Evolutionary conservation across 2,329 filamentous ascomycete species (phyloP).

Genomic region (Fusarium sterilihyphosum): DNA sequence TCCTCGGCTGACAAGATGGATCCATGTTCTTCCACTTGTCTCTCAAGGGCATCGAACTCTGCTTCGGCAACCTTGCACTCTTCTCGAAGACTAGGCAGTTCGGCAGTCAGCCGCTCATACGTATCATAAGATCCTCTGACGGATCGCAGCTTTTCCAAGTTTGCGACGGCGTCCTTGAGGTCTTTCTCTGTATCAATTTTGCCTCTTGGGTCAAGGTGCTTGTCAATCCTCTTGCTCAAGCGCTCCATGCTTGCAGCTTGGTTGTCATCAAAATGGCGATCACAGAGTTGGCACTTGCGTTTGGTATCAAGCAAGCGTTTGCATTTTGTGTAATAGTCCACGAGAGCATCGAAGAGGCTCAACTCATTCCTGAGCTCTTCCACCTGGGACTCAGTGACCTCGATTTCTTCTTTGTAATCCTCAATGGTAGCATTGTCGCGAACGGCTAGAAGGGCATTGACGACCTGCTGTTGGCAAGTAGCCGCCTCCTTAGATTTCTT

Average conservation of each 20-base stretch:
- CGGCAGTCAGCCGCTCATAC: conserved; percentile 74
- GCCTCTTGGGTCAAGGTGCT: conserved; percentile 68
- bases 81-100: conserved; percentile 75
- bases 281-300: conserved; percentile 81
- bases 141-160: conserved; percentile 68
- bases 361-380: conserved; percentile 72
- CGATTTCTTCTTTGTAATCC: conserved; percentile 63
- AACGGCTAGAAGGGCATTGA: conserved; percentile 58
- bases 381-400: conserved; percentile 64
- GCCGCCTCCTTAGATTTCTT: conserved; percentile 71
- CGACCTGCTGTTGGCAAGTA: conserved; percentile 67
- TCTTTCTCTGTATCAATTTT: conserved; percentile 71
- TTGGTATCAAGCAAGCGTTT: conserved; percentile 72
- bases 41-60: conserved; percentile 69
- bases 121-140: conserved; percentile 77
- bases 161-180: conserved; percentile 60
- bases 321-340: conserved; percentile 77
- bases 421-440: conserved; percentile 60
- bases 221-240: conserved; percentile 73
- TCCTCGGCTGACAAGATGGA: conserved; percentile 71
- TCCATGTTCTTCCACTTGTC: conserved; percentile 74
- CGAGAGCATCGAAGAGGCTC: conserved; percentile 74
- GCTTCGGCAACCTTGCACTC: conserved; percentile 70
- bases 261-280: conserved; percentile 72
- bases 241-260: conserved; percentile 66